These are phyloP conservation scores for Debaryomyces castellii DNA, from an alignment of 805 yeast species.

Conservation along the genomic window DNA sequence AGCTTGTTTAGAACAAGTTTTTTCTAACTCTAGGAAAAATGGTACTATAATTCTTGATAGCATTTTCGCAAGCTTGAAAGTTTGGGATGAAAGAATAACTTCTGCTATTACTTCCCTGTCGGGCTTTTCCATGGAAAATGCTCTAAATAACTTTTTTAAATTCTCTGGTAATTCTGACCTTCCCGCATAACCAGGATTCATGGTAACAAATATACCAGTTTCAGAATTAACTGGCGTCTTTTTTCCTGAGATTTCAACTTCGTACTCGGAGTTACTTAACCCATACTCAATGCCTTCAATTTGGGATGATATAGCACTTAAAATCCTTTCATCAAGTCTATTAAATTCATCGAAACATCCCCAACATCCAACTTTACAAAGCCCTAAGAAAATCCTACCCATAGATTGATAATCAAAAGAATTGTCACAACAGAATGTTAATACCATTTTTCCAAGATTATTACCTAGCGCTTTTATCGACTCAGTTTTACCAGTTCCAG, in stretches of 20 bases:
- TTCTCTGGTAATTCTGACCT: constrained; percentile 84
- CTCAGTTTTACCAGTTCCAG: constrained; percentile 97
- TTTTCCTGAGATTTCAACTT: constrained; percentile 45
- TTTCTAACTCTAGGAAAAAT: constrained; percentile 49
- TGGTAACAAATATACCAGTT: constrained; percentile 81
- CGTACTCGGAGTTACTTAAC: constrained; percentile 23
- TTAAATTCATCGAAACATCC: constrained; percentile 96
- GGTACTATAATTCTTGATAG: constrained; percentile 53
- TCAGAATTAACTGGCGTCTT: constrained; percentile 38
- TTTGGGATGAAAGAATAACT: constrained; percentile 70
- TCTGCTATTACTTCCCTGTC: constrained; percentile 69
- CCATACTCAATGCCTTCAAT: constrained; percentile 69
- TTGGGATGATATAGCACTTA: constrained; percentile 84
- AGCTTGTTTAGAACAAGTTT: constrained; percentile 46
- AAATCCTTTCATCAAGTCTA: constrained; percentile 63
- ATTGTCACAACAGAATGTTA: constrained; percentile 91
- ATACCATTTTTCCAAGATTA: constrained; percentile 73
- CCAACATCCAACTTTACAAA: constrained; percentile 86
- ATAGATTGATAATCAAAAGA: constrained; percentile 79
- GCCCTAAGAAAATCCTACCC: constrained; percentile 72
- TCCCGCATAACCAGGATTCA: constrained; percentile 89
- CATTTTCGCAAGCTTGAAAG: constrained; percentile 50
- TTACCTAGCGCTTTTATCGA: constrained; percentile 82
- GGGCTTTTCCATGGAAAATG: constrained; percentile 71
- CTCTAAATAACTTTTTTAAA: constrained; percentile 72